A percentile compares a stretch with the other conserved stretches of the same genome.
Evolutionary conservation across 2,329 filamentous ascomycete species (phyloP).

Genomic region (Podosphaera xanthii): DNA sequence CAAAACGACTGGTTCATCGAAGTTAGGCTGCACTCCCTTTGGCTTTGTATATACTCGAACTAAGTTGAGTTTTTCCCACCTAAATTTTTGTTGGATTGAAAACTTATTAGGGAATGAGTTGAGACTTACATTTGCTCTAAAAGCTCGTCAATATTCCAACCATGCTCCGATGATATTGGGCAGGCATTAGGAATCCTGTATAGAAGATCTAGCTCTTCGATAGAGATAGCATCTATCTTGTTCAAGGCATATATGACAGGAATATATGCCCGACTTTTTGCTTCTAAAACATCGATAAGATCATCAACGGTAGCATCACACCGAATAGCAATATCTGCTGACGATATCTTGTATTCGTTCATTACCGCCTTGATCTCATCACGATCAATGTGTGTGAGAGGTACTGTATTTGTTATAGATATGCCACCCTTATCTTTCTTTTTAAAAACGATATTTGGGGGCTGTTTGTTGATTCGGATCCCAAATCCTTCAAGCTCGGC

Average conservation of each 20-base stretch:
- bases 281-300: constrained; percentile 85
- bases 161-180: constrained; percentile 89
- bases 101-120: neutral
- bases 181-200: constrained; percentile 95
- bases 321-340: constrained; percentile 89
- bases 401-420: constrained; percentile 85
- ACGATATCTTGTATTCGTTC: constrained; percentile 89
- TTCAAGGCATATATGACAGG: constrained; percentile 98
- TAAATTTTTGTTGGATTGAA: constrained; percentile 13
- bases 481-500: constrained; percentile 89
- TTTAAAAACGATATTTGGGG: constrained; percentile 96
- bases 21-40: constrained; percentile 86
- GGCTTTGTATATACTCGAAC: constrained; percentile 94
- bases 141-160: constrained; percentile 94
- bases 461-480: constrained; percentile 89
- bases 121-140: constrained; percentile 62
- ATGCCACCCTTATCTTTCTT: constrained; percentile 99
- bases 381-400: constrained; percentile 74
- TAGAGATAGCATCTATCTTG: constrained; percentile 96
- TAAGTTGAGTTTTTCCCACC: constrained; percentile 84
- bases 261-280: constrained; percentile 85
- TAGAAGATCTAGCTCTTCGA: constrained; percentile 86
- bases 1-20: constrained; percentile 74
- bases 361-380: constrained; percentile 97
- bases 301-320: constrained; percentile 97